Evolutionary conservation across 1,284 basidiomycete species (phyloP).

Genomic region (Cryptococcus sp.): DNA sequence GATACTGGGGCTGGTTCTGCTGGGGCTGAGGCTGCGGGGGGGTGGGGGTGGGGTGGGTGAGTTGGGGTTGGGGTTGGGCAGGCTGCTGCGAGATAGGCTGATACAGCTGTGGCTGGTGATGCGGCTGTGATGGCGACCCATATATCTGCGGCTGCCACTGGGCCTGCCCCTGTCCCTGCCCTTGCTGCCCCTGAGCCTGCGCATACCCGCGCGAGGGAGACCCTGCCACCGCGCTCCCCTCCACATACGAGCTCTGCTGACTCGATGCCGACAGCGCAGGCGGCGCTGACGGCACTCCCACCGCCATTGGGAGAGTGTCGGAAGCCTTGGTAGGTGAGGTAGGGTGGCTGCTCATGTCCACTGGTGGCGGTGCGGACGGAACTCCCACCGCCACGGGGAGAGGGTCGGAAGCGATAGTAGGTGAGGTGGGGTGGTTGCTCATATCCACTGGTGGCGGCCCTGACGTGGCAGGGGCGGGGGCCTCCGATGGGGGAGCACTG

Average conservation of each 20-base stretch:
- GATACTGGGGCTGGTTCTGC: slow-evolving; percentile 17
- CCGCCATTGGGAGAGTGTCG: background rate
- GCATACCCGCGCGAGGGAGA: too few species aligned
- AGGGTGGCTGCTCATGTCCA: slow-evolving; percentile 29
- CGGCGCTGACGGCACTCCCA: too few species aligned
- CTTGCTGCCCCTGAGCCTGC: too few species aligned
- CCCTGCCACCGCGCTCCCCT: too few species aligned
- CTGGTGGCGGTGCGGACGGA: slow-evolving; percentile 19
- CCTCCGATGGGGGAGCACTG: too few species aligned
- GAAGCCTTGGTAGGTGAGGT: slow-evolving; percentile 13
- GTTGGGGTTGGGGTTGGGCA: slow-evolving; percentile 7
- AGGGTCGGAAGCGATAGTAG: slow-evolving; percentile 2
- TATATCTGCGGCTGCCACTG: too few species aligned
- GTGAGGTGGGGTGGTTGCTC: slow-evolving; percentile 27
- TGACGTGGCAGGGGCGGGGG: too few species aligned
- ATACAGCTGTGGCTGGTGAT: background rate
- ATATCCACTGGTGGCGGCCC: slow-evolving; percentile 15
- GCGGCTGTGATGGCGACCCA: slow-evolving; percentile 3
- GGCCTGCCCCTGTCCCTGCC: too few species aligned
- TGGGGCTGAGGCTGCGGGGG: slow-evolving; percentile 21
- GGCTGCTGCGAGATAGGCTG: too few species aligned
- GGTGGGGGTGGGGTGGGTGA: slow-evolving; percentile 11
- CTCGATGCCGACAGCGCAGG: slow-evolving; percentile 17
- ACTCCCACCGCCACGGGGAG: background rate
- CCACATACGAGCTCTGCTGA: slow-evolving; percentile 7